These are phyloP conservation scores for Vitis hybrid DNA, from an alignment of 177 flowering plant genomes.

Conservation along the genomic window DNA sequence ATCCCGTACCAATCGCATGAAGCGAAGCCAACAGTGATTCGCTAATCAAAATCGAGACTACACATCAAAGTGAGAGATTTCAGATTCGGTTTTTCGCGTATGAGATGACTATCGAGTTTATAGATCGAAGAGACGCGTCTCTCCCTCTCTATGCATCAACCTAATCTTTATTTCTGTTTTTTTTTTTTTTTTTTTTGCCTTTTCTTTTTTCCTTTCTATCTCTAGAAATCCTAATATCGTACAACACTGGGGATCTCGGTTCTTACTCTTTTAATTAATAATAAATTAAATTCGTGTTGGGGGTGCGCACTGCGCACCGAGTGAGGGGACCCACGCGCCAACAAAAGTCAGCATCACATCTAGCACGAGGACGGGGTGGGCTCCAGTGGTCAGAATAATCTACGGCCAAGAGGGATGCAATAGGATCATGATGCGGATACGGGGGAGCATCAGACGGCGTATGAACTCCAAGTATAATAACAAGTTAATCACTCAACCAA, in stretches of 20 bases:
- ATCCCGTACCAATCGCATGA: slow-evolving; percentile 17
- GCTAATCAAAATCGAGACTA: neutral
- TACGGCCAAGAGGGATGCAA: neutral
- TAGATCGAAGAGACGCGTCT: too few relatives aligned
- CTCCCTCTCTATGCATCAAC: too few relatives aligned
- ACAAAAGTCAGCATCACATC: neutral
- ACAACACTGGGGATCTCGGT: too few relatives aligned
- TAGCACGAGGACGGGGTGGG: neutral
- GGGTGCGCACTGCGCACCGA: slow-evolving; percentile 1
- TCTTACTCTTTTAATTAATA: too few relatives aligned
- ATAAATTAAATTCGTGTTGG: neutral
- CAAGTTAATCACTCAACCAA: too few relatives aligned
- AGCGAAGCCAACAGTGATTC: neutral
- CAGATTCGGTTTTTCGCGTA: neutral
- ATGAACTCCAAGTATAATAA: too few relatives aligned
- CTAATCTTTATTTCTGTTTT: too few relatives aligned
- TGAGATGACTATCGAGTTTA: neutral
- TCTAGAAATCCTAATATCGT: too few relatives aligned
- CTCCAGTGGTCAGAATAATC: neutral
- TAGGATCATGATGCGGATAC: neutral
- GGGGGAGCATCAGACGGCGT: too few relatives aligned
- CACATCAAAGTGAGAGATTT: neutral
- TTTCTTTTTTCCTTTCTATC: too few relatives aligned
- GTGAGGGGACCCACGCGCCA: neutral
- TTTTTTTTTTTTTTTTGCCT: too few relatives aligned